Conservation (phyloP, 805 yeast genomes). For the Ogataea trehaloabstinens region DNA sequence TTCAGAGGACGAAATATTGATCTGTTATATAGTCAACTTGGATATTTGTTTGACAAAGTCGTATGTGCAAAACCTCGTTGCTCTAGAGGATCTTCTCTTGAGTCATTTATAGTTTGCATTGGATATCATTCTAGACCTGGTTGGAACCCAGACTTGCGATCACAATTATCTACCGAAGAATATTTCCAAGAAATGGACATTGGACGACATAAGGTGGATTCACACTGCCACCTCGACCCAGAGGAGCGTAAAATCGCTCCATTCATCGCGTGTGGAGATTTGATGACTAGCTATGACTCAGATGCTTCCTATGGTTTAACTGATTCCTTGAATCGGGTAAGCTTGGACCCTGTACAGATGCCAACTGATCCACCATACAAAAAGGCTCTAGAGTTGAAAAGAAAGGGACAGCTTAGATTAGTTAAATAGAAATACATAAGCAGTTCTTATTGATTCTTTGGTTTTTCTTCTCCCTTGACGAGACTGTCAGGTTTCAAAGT, state of each 20-base stretch:
- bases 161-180: slow-evolving; percentile 67
- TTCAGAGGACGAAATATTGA: slow-evolving; percentile 97
- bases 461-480: slow-evolving; percentile 35
- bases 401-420: slow-evolving; percentile 57
- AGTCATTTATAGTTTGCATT: slow-evolving; percentile 89
- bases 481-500: slow-evolving; percentile 91
- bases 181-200: slow-evolving; percentile 66
- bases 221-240: slow-evolving; percentile 45
- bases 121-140: slow-evolving; percentile 82
- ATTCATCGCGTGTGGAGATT: slow-evolving; percentile 94
- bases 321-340: slow-evolving; percentile 35
- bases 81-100: slow-evolving; percentile 91
- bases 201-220: slow-evolving; percentile 50
- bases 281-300: slow-evolving; percentile 75
- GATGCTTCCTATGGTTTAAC: slow-evolving; percentile 87
- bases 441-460: slow-evolving; percentile 2
- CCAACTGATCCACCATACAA: slow-evolving; percentile 98
- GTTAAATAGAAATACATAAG: slow-evolving; percentile 12
- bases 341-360: slow-evolving; percentile 87
- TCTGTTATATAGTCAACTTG: slow-evolving; percentile 86
- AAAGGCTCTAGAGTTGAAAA: slow-evolving; percentile 81
- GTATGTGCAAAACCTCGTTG: slow-evolving; percentile 96
- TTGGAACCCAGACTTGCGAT: slow-evolving; percentile 68
- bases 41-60: slow-evolving; percentile 79
- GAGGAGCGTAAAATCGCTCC: slow-evolving; percentile 82